Evolutionary conservation across 768 basidiomycete species (phyloP).

Genomic region (Trametes sanguinea): DNA sequence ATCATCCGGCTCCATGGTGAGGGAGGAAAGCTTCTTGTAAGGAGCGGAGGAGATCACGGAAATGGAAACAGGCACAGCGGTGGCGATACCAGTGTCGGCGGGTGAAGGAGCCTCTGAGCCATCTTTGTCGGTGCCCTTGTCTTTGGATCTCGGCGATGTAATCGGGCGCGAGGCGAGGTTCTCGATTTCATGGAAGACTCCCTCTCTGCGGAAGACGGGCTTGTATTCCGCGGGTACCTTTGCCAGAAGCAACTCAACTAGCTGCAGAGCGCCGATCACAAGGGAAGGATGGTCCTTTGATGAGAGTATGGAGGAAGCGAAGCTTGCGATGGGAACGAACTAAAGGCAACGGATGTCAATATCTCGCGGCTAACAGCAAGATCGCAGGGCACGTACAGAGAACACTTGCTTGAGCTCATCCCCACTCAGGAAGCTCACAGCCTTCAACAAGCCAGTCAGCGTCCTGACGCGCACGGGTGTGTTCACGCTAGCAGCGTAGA

Average conservation of each 20-base stretch:
- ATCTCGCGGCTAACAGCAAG: neutral
- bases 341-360: slow-evolving; percentile 35
- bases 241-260: slow-evolving; percentile 85
- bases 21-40: slow-evolving; percentile 68
- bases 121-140: slow-evolving; percentile 39
- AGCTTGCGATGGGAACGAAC: slow-evolving; percentile 94
- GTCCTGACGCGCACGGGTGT: slow-evolving; percentile 87
- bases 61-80: slow-evolving; percentile 41
- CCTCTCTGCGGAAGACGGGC: slow-evolving; percentile 90
- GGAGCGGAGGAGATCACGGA: slow-evolving; percentile 49
- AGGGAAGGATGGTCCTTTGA: slow-evolving; percentile 87
- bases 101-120: slow-evolving; percentile 41
- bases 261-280: slow-evolving; percentile 86
- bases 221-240: slow-evolving; percentile 86
- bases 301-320: slow-evolving; percentile 91
- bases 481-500: slow-evolving; percentile 98
- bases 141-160: slow-evolving; percentile 52
- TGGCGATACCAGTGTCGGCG: slow-evolving; percentile 38
- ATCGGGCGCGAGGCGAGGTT: slow-evolving; percentile 66
- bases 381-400: slow-evolving; percentile 51
- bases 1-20: slow-evolving; percentile 82
- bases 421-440: slow-evolving; percentile 83
- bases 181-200: slow-evolving; percentile 95
- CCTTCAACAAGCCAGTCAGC: slow-evolving; percentile 84
- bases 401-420: slow-evolving; percentile 77